Conservation (phyloP, 345 rosid species). For the Kandelia obovata region DNA sequence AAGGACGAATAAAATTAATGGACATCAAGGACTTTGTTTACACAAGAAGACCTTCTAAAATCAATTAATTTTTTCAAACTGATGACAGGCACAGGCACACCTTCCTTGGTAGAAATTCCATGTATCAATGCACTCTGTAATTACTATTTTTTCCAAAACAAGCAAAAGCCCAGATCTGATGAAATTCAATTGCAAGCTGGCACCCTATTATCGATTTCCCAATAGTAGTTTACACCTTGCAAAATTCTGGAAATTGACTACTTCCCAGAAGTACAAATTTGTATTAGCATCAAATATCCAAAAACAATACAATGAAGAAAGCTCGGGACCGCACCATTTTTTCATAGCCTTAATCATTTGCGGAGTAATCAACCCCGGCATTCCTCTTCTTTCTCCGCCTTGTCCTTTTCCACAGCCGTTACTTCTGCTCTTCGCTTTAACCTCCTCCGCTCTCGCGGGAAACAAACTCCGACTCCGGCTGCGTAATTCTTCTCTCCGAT, state of each 20-base stretch:
- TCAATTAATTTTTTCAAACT: not conserved
- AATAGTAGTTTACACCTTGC: too few species aligned
- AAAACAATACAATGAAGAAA: not conserved
- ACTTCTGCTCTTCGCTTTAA: slow-evolving; percentile 20
- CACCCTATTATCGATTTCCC: too few species aligned
- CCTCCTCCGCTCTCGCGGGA: slow-evolving; percentile 35
- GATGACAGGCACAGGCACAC: not conserved
- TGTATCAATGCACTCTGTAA: not conserved
- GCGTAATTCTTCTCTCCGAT: slow-evolving; percentile 24
- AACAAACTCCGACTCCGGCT: slow-evolving; percentile 11
- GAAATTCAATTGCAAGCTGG: too few species aligned
- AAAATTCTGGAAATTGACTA: too few species aligned
- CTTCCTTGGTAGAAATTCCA: not conserved
- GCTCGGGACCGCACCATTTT: slow-evolving; percentile 49
- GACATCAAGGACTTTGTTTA: not conserved
- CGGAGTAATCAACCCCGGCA: slow-evolving; percentile 50
- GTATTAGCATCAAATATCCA: not conserved
- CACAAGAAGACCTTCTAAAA: not conserved
- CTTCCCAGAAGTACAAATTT: too few species aligned
- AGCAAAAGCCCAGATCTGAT: too few species aligned
- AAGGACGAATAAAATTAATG: not conserved
- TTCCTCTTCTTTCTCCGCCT: slow-evolving; percentile 20
- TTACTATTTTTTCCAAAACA: too few species aligned
- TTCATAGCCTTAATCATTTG: slow-evolving; percentile 63
- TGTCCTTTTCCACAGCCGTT: slow-evolving; percentile 17